phyloP scores from a whole-genome alignment of 441 rosid species.

The Syzygium malaccense region DNA sequence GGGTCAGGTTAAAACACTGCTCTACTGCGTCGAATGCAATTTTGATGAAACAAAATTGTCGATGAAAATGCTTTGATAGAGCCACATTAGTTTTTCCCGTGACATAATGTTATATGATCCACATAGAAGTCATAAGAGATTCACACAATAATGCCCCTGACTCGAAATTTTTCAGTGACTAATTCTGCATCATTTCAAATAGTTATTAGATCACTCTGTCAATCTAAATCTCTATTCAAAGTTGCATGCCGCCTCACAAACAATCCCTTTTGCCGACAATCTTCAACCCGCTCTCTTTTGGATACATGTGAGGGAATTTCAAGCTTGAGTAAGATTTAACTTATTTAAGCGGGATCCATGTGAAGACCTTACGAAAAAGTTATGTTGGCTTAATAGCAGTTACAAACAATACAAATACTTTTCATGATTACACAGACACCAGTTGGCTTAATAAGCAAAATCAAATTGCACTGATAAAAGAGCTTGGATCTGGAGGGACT shows the following conservation, averaged over 20 bases:
- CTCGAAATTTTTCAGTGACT: neutral
- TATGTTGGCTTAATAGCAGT: too few species aligned
- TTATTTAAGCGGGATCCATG: too few species aligned
- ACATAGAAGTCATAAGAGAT: neutral
- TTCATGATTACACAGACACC: rapidly evolving
- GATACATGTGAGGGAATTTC: neutral
- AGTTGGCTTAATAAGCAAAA: neutral
- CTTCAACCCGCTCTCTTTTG: neutral
- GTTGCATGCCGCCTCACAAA: neutral
- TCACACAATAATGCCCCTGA: neutral
- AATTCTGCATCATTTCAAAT: neutral
- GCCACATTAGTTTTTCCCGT: neutral
- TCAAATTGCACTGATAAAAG: neutral
- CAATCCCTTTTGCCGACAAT: neutral
- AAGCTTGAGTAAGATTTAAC: too few species aligned
- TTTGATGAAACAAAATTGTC: neutral
- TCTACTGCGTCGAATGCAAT: neutral
- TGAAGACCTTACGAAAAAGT: too few species aligned
- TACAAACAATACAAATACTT: too few species aligned
- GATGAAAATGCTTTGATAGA: neutral
- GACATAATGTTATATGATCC: neutral
- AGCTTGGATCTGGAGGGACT: constrained; percentile 10
- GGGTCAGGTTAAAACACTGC: neutral
- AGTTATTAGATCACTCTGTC: neutral
- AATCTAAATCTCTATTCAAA: neutral